These are phyloP conservation scores for Aquilaria yunnanensis DNA, from an alignment of 345 rosid species.

Conservation along the genomic window DNA sequence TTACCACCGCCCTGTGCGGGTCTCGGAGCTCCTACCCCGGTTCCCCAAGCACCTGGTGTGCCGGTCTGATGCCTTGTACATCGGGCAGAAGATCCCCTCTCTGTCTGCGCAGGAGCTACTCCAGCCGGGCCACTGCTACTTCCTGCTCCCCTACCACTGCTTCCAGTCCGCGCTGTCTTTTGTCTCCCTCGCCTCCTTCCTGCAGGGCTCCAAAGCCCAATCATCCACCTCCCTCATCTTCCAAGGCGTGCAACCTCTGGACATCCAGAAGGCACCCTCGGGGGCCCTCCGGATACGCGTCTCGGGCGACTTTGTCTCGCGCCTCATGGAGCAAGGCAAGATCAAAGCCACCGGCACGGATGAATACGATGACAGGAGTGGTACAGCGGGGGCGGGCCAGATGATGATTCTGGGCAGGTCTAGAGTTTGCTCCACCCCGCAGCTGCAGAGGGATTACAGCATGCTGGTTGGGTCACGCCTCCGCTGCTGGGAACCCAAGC, in stretches of 20 bases:
- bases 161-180: slow-evolving; percentile 64
- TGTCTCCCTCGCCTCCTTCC: slow-evolving; percentile 54
- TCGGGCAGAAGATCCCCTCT: slow-evolving; percentile 73
- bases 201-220: slow-evolving; percentile 11
- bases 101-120: slow-evolving; percentile 60
- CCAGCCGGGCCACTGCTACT: slow-evolving; percentile 67
- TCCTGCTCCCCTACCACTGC: slow-evolving; percentile 69
- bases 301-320: slow-evolving; percentile 71
- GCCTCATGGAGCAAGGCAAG: slow-evolving; percentile 42
- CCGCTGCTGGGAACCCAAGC: slow-evolving; percentile 75
- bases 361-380: neutral
- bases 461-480: slow-evolving; percentile 44
- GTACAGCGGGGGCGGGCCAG: neutral
- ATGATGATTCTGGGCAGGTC: no score
- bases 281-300: slow-evolving; percentile 62
- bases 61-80: slow-evolving; percentile 68
- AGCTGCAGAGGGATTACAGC: slow-evolving; percentile 57
- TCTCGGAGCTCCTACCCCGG: slow-evolving; percentile 48
- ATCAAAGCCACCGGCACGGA: slow-evolving; percentile 8
- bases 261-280: slow-evolving; percentile 45
- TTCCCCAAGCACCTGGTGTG: slow-evolving; percentile 79
- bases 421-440: slow-evolving; percentile 59
- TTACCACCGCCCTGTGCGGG: slow-evolving; percentile 51
- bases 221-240: slow-evolving; percentile 15
- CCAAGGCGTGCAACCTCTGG: slow-evolving; percentile 42